Evolutionary conservation across 2,329 filamentous ascomycete species (phyloP).

Genomic region (Xylariaceae sp.): DNA sequence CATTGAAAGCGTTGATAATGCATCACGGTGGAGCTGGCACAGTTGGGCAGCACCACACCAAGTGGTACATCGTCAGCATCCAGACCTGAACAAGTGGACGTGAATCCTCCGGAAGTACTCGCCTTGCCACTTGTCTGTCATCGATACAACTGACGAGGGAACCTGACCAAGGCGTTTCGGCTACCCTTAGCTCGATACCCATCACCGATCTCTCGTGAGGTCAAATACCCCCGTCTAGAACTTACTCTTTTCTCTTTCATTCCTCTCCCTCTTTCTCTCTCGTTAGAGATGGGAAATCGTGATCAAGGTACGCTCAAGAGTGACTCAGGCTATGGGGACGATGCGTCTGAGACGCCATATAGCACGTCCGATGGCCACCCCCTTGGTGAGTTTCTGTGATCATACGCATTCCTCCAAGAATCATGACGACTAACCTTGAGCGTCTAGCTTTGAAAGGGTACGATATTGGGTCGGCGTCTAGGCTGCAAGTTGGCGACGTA

Average conservation of each 20-base stretch:
- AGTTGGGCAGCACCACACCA: slow-evolving; percentile 28
- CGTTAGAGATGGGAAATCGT: slow-evolving; percentile 31
- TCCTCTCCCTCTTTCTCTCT: slow-evolving; percentile 16
- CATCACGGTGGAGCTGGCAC: slow-evolving; percentile 26
- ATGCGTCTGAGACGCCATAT: slow-evolving; percentile 24
- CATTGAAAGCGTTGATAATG: slow-evolving; percentile 25
- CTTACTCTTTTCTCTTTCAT: background rate
- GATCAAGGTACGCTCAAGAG: slow-evolving; percentile 31
- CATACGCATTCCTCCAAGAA: background rate
- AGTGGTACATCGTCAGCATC: slow-evolving; percentile 6
- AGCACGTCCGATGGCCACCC: slow-evolving; percentile 27
- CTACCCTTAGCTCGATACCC: too few relatives aligned
- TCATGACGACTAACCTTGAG: slow-evolving; percentile 1
- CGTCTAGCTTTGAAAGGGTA: slow-evolving; percentile 30
- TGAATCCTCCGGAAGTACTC: background rate
- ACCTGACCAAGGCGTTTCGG: too few relatives aligned
- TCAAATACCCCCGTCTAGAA: too few relatives aligned
- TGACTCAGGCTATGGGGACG: slow-evolving; percentile 32
- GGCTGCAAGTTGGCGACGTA: slow-evolving; percentile 32
- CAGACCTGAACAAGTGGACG: background rate
- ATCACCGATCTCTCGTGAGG: too few relatives aligned
- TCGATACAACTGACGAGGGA: background rate
- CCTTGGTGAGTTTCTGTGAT: slow-evolving; percentile 23
- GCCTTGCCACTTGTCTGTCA: slow-evolving; percentile 1
- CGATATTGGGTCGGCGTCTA: slow-evolving; percentile 30